Percentiles rank a stretch among this genome's conserved stretches.
These are phyloP conservation scores for Teratosphaeria pseudoeucalypti DNA, from an alignment of 2,329 filamentous ascomycete genomes.

Conservation along the genomic window DNA sequence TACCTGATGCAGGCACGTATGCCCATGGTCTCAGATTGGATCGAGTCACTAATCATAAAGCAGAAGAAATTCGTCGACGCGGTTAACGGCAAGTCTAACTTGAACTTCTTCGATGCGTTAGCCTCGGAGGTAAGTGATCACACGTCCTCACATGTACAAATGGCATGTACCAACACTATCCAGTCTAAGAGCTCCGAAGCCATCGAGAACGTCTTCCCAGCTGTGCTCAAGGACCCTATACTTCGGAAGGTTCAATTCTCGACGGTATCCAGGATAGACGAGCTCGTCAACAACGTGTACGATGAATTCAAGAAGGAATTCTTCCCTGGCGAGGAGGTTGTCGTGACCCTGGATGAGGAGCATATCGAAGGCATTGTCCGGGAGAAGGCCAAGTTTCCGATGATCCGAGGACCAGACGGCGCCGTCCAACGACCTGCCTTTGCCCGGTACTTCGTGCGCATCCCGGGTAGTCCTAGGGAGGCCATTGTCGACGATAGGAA, in stretches of 20 bases:
- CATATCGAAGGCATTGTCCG: conserved; percentile 53
- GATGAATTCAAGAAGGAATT: conserved; percentile 71
- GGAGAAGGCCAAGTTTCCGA: conserved; percentile 70
- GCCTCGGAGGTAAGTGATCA: conserved; percentile 25
- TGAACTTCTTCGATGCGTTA: conserved; percentile 86
- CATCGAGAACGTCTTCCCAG: conserved; percentile 85
- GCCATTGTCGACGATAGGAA: conserved; percentile 71
- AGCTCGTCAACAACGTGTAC: conserved; percentile 56
- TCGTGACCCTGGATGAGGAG: conserved; percentile 61
- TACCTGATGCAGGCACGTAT: conserved; percentile 78
- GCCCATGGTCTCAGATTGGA: not conserved
- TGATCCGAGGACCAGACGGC: conserved; percentile 53
- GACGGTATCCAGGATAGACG: conserved; percentile 79
- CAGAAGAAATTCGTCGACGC: conserved; percentile 88
- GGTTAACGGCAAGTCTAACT: conserved; percentile 82
- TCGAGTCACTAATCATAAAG: not conserved
- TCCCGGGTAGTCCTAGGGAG: conserved; percentile 58
- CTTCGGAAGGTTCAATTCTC: conserved; percentile 86
- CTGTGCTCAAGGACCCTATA: conserved; percentile 81
- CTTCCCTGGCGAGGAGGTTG: conserved; percentile 78
- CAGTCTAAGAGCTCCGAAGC: conserved; percentile 62
- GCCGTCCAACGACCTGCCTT: conserved; percentile 51
- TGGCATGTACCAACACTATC: not conserved
- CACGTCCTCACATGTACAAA: conserved; percentile 1
- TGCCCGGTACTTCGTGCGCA: conserved; percentile 69